Conservation (phyloP, 2,329 filamentous ascomycete genomes). For the Colletotrichum sp. region DNA sequence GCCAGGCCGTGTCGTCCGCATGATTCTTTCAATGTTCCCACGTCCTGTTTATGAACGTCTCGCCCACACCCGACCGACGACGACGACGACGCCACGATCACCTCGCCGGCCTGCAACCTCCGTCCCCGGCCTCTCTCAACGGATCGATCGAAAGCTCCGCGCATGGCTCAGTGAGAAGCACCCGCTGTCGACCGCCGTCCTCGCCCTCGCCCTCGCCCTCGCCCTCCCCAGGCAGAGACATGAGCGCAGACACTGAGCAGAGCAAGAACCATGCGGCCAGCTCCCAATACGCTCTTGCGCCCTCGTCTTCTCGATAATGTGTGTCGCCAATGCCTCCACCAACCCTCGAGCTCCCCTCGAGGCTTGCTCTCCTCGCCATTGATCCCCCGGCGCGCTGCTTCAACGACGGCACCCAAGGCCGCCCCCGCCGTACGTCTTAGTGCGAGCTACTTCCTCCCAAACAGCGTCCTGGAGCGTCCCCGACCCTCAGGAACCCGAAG, state of each 20-base stretch:
- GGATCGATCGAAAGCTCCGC: not conserved
- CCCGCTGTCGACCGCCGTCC: not conserved
- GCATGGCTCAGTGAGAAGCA: not conserved
- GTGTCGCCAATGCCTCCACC: conserved; percentile 16
- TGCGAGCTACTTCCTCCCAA: conserved; percentile 22
- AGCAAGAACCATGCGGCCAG: conserved; percentile 20
- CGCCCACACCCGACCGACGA: not conserved
- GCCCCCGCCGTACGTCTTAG: conserved; percentile 17
- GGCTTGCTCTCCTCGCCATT: not conserved
- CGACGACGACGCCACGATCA: not conserved
- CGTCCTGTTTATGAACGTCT: not conserved
- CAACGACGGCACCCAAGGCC: conserved; percentile 11
- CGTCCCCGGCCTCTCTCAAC: not conserved
- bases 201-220: not conserved
- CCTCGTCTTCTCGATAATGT: conserved; percentile 13
- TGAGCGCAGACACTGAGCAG: conserved; percentile 16
- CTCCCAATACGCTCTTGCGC: conserved; percentile 16
- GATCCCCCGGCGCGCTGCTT: not conserved
- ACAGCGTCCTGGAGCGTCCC: conserved; percentile 12
- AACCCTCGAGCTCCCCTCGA: not conserved
- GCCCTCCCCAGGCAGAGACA: conserved; percentile 6
- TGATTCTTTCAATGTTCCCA: not conserved
- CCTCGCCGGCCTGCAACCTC: not conserved
- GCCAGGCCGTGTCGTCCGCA: not conserved
- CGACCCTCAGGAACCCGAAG: not conserved